Conservation (phyloP, 257 asterid species). For the Rhazya stricta region DNA sequence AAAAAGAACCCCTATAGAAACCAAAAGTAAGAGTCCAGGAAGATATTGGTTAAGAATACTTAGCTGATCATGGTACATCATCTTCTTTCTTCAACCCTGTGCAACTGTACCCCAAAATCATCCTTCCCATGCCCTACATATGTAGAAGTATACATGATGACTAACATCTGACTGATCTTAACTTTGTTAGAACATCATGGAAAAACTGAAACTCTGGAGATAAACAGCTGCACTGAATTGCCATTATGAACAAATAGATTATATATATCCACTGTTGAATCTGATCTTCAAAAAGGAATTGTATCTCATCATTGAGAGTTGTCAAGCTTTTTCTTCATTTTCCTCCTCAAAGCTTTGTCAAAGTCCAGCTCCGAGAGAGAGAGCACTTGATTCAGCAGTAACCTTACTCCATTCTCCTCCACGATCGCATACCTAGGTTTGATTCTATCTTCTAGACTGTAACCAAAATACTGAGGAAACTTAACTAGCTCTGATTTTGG, state of each 20-base stretch:
- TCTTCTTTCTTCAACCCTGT: not conserved
- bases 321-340: conserved; percentile 41
- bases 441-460: conserved; percentile 76
- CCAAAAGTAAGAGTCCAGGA: not conserved
- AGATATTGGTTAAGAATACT: not conserved
- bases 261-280: not conserved
- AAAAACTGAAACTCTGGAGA: not conserved
- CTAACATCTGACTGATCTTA: not conserved
- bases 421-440: conserved; percentile 68
- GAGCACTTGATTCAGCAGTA: conserved; percentile 69
- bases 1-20: not conserved
- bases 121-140: not conserved
- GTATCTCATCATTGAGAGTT: not conserved
- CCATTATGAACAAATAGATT: not conserved
- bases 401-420: conserved; percentile 50
- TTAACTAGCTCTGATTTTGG: conserved; percentile 67
- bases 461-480: conserved; percentile 90
- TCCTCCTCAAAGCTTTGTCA: conserved; percentile 50
- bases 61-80: not conserved
- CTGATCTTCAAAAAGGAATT: not conserved
- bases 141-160: not conserved
- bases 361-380: conserved; percentile 60
- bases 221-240: not conserved
- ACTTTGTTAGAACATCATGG: not conserved
- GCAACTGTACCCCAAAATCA: not conserved